Conservation (phyloP, 805 yeast genomes). For the Yarrowia sp. region DNA sequence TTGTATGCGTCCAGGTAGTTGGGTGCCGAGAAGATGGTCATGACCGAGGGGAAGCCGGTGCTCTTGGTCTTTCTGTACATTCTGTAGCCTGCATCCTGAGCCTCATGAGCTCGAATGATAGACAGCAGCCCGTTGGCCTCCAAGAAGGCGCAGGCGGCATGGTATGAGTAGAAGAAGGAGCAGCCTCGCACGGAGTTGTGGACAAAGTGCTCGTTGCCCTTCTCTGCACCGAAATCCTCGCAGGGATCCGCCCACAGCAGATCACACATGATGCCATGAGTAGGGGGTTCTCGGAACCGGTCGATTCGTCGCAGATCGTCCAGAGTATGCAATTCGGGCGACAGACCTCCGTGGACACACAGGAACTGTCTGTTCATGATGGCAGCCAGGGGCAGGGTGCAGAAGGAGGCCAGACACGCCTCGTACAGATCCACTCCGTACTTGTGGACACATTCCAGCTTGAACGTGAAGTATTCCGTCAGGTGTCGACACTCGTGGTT, state of each 20-base stretch:
- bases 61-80: constrained; percentile 79
- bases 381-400: constrained; percentile 86
- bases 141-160: constrained; percentile 82
- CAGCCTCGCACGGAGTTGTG: constrained; percentile 99
- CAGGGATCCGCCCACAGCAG: constrained; percentile 98
- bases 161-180: constrained; percentile 85
- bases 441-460: constrained; percentile 92
- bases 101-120: constrained; percentile 93
- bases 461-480: constrained; percentile 96
- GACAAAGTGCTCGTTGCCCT: constrained; percentile 91
- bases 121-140: constrained; percentile 73
- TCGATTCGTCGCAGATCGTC: constrained; percentile 76
- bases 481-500: constrained; percentile 96
- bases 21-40: constrained; percentile 97
- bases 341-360: constrained; percentile 95
- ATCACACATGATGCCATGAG: constrained; percentile 94
- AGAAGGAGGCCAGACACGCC: constrained; percentile 85
- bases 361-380: constrained; percentile 78
- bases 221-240: constrained; percentile 83
- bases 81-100: constrained; percentile 88
- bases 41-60: constrained; percentile 51
- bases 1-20: constrained; percentile 94
- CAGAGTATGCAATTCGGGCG: constrained; percentile 72
- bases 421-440: constrained; percentile 80
- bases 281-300: constrained; percentile 85